These are phyloP conservation scores for Lenwebbia sp. DNA, from an alignment of 345 rosid genomes.

Conservation along the genomic window DNA sequence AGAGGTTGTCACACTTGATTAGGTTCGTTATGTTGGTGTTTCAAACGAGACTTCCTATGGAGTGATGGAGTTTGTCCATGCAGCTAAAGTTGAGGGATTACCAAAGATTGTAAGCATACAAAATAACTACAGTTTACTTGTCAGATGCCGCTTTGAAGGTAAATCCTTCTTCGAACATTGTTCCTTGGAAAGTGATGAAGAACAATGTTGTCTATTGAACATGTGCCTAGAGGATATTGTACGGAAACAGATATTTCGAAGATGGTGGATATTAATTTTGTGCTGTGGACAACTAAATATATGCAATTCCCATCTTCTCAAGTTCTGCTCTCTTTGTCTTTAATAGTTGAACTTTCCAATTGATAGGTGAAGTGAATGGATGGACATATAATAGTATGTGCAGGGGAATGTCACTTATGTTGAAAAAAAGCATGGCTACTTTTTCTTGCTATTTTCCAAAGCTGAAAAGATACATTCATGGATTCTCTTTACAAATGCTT, in stretches of 20 bases:
- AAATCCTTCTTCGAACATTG: background rate
- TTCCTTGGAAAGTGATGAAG: background rate
- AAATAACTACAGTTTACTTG: conserved; percentile 72
- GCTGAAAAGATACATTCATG: background rate
- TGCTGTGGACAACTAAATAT: background rate
- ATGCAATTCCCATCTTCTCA: background rate
- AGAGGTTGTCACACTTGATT: conserved; percentile 2
- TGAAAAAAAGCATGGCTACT: background rate
- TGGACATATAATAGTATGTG: background rate
- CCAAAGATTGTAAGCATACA: conserved; percentile 93
- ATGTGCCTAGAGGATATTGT: background rate
- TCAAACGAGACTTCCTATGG: conserved; percentile 91
- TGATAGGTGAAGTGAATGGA: background rate
- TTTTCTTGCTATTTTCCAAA: background rate
- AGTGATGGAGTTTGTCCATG: conserved; percentile 88
- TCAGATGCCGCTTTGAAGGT: conserved; percentile 64
- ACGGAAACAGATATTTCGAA: background rate
- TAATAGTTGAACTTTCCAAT: background rate
- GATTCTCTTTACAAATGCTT: background rate
- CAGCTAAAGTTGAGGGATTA: conserved; percentile 70
- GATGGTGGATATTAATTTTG: background rate
- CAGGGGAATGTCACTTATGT: background rate
- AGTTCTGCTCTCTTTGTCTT: background rate
- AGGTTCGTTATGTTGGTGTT: conserved; percentile 86
- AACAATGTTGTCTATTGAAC: background rate